Percentiles rank a stretch among this genome's conserved stretches.
Evolutionary conservation across 345 rosid genomes (phyloP).

Genomic region (Citrus mangshanensis): DNA sequence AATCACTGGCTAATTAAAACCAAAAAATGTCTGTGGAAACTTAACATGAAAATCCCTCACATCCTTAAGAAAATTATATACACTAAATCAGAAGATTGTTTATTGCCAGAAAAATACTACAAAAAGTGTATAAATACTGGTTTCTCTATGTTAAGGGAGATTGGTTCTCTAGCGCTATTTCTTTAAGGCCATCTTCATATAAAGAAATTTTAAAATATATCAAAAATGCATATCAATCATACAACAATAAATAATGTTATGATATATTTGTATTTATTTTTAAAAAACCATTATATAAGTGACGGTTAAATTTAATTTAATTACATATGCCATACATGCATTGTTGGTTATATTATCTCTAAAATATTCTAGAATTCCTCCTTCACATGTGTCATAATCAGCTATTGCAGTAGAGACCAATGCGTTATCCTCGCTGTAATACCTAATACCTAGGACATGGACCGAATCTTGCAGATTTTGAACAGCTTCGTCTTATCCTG

Average conservation of each 20-base stretch:
- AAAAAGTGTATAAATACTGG: constrained; percentile 16
- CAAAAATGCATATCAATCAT: rapidly evolving
- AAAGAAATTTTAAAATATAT: too few species aligned
- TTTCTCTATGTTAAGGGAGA: constrained; percentile 15
- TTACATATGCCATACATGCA: too few species aligned
- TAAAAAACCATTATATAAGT: too few species aligned
- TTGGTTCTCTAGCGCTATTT: not conserved
- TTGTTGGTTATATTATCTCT: too few species aligned
- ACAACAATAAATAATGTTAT: too few species aligned
- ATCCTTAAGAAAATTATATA: not conserved
- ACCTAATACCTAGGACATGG: constrained; percentile 7
- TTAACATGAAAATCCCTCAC: not conserved
- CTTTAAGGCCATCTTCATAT: constrained; percentile 10
- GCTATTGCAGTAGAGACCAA: constrained; percentile 27
- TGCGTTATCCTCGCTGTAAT: constrained; percentile 5
- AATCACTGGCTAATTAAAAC: too few species aligned
- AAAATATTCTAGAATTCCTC: too few species aligned
- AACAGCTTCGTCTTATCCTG: constrained; percentile 13
- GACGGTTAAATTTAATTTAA: too few species aligned
- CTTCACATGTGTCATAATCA: constrained; percentile 21
- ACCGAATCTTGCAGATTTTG: constrained; percentile 13
- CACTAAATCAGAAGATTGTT: constrained; percentile 14
- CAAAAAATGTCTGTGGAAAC: too few species aligned
- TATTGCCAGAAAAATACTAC: constrained; percentile 21
- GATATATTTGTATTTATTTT: too few species aligned